Percentiles rank a stretch among this genome's conserved stretches.
These are phyloP conservation scores for Intubia oerlemansii DNA, from an alignment of 2,329 filamentous ascomycete genomes.

Conservation along the genomic window DNA sequence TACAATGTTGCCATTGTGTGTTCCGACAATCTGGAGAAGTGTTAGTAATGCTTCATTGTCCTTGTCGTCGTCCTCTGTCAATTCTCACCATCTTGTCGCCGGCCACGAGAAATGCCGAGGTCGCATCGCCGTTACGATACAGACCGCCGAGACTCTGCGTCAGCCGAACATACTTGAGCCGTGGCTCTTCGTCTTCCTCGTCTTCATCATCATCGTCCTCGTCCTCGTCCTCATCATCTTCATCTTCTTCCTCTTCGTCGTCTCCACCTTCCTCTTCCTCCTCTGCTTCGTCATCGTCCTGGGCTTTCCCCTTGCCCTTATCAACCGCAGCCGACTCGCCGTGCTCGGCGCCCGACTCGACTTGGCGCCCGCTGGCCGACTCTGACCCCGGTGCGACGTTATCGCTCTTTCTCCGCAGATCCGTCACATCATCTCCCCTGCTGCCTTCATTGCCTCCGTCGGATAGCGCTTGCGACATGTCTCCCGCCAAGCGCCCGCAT, in stretches of 20 bases:
- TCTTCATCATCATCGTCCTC: slow-evolving; percentile 11
- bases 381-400: no score
- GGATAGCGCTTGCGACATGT: no score
- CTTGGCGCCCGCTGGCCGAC: no score
- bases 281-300: slow-evolving; percentile 18
- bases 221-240: slow-evolving; percentile 10
- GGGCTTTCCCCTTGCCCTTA: slow-evolving; percentile 3
- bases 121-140: slow-evolving; percentile 89
- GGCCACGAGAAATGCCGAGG: slow-evolving; percentile 71
- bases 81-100: slow-evolving; percentile 82
- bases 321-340: neutral
- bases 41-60: no score
- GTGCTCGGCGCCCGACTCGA: no score
- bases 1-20: slow-evolving; percentile 92
- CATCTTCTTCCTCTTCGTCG: slow-evolving; percentile 9
- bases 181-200: slow-evolving; percentile 73
- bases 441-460: no score
- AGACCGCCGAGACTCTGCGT: slow-evolving; percentile 61
- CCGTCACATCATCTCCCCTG: no score
- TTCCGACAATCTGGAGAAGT: slow-evolving; percentile 65
- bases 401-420: no score
- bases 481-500: no score
- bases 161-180: slow-evolving; percentile 76
- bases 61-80: neutral
- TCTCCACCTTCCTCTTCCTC: slow-evolving; percentile 86